Evolutionary conservation across 768 basidiomycete species (phyloP).

Genomic region (Lactifluus piperatus): DNA sequence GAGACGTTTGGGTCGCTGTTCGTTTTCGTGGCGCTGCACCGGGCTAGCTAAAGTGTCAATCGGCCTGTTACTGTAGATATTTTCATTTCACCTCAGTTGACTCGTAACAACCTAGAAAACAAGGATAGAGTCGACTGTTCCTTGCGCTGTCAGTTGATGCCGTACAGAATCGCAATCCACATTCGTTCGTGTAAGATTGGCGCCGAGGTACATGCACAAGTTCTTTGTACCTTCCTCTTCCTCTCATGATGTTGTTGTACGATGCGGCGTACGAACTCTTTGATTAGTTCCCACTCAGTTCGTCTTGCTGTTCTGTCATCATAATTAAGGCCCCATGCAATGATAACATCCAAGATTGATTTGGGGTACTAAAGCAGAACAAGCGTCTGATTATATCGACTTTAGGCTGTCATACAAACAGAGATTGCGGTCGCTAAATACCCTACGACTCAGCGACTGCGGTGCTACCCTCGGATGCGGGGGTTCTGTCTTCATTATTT

Average conservation of each 20-base stretch:
- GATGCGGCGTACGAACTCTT: neutral
- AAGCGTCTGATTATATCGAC: constrained; percentile 7
- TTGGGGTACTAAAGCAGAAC: constrained; percentile 14
- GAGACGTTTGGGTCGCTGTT: neutral
- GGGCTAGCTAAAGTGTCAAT: too few species aligned
- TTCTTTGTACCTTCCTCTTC: constrained; percentile 16
- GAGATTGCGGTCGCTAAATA: neutral
- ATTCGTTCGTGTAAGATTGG: neutral
- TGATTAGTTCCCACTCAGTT: neutral
- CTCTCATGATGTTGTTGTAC: neutral
- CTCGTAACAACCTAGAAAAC: constrained; percentile 6
- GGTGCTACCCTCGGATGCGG: neutral
- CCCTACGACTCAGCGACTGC: constrained; percentile 5
- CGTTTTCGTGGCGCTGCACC: neutral
- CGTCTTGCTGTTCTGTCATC: neutral
- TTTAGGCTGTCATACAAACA: constrained; percentile 6
- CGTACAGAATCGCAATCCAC: neutral
- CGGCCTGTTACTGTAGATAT: neutral
- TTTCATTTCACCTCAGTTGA: neutral
- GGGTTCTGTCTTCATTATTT: neutral
- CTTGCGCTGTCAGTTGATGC: neutral
- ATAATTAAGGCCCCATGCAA: neutral
- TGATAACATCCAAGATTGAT: neutral
- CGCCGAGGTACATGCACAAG: neutral
- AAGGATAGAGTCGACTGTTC: constrained; percentile 12